phyloP scores from a whole-genome alignment of 768 basidiomycete species.

The Podaxis sp. region DNA sequence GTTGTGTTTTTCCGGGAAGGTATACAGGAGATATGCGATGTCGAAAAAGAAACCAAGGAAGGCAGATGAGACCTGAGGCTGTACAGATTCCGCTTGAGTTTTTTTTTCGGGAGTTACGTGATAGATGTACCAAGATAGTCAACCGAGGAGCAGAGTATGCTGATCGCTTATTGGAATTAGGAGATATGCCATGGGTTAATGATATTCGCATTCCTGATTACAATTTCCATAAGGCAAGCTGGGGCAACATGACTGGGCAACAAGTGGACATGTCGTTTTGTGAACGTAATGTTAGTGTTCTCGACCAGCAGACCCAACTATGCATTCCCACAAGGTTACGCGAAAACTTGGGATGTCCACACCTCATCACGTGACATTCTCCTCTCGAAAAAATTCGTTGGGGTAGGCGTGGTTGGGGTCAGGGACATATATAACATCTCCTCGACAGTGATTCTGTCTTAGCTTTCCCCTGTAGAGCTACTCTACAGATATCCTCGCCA shows the following conservation, averaged over 20 bases:
- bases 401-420: slow-evolving; percentile 38
- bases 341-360: slow-evolving; percentile 12
- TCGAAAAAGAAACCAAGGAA: slow-evolving; percentile 58
- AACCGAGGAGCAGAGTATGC: not conserved
- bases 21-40: slow-evolving; percentile 74
- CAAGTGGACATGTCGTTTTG: not conserved
- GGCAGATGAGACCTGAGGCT: slow-evolving; percentile 21
- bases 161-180: not conserved
- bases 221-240: not conserved
- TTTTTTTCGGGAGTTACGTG: not conserved
- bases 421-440: slow-evolving; percentile 34
- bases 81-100: not conserved
- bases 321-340: slow-evolving; percentile 4
- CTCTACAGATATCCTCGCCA: slow-evolving; percentile 20
- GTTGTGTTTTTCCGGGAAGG: slow-evolving; percentile 83
- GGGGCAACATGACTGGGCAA: not conserved
- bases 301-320: no score
- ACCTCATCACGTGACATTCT: slow-evolving; percentile 28
- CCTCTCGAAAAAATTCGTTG: slow-evolving; percentile 34
- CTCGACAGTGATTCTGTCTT: slow-evolving; percentile 19
- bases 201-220: not conserved
- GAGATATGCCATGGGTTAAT: not conserved
- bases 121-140: not conserved
- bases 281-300: not conserved
- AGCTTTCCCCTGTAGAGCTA: slow-evolving; percentile 20